A percentile compares a stretch with the other conserved stretches of the same genome.
Conservation (phyloP, 2,329 filamentous ascomycete species). For the Aspergillus niger region DNA sequence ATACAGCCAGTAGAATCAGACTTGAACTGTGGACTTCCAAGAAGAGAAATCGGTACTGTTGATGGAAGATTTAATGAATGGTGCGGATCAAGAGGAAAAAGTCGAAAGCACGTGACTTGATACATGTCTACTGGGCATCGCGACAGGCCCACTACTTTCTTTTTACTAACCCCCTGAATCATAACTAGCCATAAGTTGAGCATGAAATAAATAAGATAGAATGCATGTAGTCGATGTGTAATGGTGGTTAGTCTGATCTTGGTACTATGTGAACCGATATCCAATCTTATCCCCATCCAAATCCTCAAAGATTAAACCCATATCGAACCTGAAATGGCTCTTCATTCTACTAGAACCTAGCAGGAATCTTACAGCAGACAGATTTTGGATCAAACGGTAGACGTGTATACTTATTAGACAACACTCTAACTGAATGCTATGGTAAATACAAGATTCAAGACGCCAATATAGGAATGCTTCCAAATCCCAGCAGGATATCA, state of each 20-base stretch:
- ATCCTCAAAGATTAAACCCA: too few species aligned
- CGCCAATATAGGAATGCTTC: conserved; percentile 21
- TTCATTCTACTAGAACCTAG: too few species aligned
- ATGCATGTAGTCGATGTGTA: not conserved
- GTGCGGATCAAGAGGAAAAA: conserved; percentile 11
- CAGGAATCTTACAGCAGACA: not conserved
- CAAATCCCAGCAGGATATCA: conserved; percentile 29
- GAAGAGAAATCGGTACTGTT: not conserved
- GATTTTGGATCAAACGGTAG: conserved; percentile 3
- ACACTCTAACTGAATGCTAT: conserved; percentile 11
- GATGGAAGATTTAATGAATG: not conserved
- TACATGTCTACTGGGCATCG: not conserved
- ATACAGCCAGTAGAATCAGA: not conserved
- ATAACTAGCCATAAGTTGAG: not conserved
- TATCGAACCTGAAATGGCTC: too few species aligned
- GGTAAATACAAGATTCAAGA: conserved; percentile 18
- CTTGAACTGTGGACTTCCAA: not conserved
- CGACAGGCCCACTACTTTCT: not conserved
- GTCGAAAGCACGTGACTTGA: conserved; percentile 15
- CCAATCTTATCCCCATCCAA: too few species aligned
- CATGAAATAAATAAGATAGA: not conserved
- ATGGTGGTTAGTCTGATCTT: too few species aligned
- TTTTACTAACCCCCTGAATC: not conserved
- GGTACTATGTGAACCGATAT: too few species aligned
- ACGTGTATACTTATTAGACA: conserved; percentile 5